Evolutionary conservation across 2,329 filamentous ascomycete species (phyloP).

Genomic region (Talaromyces sp.): DNA sequence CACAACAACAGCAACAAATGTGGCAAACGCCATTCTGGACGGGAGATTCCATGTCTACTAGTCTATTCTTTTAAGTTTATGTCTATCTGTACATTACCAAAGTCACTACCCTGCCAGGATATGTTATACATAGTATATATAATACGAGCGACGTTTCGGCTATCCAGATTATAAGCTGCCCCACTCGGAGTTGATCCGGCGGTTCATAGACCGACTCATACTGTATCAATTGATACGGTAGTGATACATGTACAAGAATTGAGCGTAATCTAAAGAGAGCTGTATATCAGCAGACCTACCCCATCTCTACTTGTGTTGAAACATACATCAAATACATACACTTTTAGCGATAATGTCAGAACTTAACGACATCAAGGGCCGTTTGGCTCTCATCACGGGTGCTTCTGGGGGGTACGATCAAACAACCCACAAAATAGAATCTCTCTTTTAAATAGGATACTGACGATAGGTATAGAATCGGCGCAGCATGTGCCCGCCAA

Average conservation of each 20-base stretch:
- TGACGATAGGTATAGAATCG: constrained; percentile 49
- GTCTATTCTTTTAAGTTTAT: constrained; percentile 30
- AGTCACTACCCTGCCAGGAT: background rate
- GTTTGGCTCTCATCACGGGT: constrained; percentile 58
- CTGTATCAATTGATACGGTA: background rate
- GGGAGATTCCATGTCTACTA: constrained; percentile 37
- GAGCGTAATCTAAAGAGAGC: background rate
- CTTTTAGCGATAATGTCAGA: constrained; percentile 6
- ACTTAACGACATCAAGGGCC: constrained; percentile 49
- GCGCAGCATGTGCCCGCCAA: constrained; percentile 55
- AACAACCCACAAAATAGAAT: background rate
- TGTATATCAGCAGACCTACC: background rate
- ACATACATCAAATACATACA: background rate
- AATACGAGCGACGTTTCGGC: background rate
- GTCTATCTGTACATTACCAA: background rate
- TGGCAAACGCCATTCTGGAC: constrained; percentile 43
- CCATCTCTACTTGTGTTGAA: background rate
- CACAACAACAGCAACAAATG: constrained; percentile 33
- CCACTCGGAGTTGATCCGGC: constrained; percentile 11
- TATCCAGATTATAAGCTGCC: background rate
- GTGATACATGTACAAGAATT: background rate
- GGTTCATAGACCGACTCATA: background rate
- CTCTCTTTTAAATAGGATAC: background rate
- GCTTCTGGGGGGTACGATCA: constrained; percentile 56
- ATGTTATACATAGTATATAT: background rate